Conservation (phyloP, 257 asterid species). For the Coffea canephora region DNA sequence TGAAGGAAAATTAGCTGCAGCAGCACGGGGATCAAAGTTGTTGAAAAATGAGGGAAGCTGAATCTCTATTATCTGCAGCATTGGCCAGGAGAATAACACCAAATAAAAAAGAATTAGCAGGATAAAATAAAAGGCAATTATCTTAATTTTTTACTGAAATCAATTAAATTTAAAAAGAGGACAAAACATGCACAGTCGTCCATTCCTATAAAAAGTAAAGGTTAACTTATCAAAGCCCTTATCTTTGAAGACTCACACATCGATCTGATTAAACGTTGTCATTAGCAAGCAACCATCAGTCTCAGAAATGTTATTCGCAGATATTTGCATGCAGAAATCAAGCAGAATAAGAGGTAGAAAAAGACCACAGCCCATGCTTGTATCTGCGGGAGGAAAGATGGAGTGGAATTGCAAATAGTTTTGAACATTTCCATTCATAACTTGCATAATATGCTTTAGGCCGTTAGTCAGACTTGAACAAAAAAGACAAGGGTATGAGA, state of each 20-base stretch:
- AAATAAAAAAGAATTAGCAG: not conserved
- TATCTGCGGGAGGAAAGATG: not conserved
- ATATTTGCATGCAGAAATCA: not conserved
- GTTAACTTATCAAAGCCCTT: too few relatives aligned
- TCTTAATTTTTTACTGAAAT: not conserved
- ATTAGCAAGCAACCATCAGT: not conserved
- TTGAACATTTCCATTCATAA: not conserved
- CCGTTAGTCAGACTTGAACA: not conserved
- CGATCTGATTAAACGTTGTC: too few relatives aligned
- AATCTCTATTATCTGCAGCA: constrained; percentile 69
- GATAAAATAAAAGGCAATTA: not conserved
- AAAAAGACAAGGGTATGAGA: not conserved
- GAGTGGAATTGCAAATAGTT: not conserved
- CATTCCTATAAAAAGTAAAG: not conserved
- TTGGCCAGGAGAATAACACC: constrained; percentile 2
- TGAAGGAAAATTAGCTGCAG: constrained; percentile 89
- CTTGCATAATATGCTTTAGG: not conserved
- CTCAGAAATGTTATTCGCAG: not conserved
- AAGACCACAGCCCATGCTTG: not conserved
- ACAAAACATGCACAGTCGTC: not conserved
- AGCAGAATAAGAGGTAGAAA: not conserved
- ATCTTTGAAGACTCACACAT: too few relatives aligned
- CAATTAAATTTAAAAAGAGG: not conserved
- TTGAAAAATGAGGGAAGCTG: constrained; percentile 89
- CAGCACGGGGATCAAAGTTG: constrained; percentile 90